These are phyloP conservation scores for Melampsora allii-populina DNA, from an alignment of 1,284 basidiomycete species.

Conservation along the genomic window DNA sequence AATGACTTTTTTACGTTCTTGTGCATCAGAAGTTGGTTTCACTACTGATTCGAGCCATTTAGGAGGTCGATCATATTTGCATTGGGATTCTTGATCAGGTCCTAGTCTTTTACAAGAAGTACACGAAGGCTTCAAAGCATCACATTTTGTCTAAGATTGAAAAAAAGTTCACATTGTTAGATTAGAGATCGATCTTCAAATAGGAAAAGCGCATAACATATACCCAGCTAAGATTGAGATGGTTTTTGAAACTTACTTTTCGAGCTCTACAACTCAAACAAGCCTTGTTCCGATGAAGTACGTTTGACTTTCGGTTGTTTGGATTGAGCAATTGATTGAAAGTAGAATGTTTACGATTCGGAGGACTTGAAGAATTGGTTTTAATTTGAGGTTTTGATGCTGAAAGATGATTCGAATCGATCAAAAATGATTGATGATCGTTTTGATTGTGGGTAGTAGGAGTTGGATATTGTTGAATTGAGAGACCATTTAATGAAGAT, in stretches of 20 bases:
- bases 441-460: no score
- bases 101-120: conserved; percentile 27
- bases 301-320: conserved; percentile 12
- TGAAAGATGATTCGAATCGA: no score
- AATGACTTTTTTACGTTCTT: conserved; percentile 3
- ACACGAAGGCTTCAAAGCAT: conserved; percentile 39
- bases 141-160: conserved; percentile 32
- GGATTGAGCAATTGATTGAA: background rate
- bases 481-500: no score
- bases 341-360: background rate
- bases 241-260: conserved; percentile 13
- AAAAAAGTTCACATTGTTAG: background rate
- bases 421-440: no score
- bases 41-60: conserved; percentile 41
- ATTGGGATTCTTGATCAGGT: conserved; percentile 11
- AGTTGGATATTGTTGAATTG: no score
- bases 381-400: no score
- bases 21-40: background rate
- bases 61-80: conserved; percentile 40
- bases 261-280: conserved; percentile 35
- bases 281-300: conserved; percentile 41
- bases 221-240: background rate
- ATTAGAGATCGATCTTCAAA: background rate
- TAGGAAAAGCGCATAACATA: background rate
- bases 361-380: no score